Percentiles rank a stretch among this genome's conserved stretches.
phyloP scores from a whole-genome alignment of 176 grass and related monocot species.

The Phoenix dactylifera region DNA sequence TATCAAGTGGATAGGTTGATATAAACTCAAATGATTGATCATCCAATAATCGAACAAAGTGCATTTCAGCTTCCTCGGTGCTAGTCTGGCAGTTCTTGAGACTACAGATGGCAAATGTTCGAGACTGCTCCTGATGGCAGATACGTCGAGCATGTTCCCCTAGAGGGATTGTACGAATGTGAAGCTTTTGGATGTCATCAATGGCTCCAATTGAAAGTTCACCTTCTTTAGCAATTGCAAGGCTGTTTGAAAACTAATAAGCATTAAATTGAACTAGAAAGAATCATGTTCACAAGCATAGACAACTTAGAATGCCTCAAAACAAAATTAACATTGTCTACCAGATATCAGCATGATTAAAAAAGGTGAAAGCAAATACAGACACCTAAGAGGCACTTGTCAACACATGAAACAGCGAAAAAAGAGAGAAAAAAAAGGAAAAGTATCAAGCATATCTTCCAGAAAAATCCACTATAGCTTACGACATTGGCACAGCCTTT shows the following conservation, averaged over 20 bases:
- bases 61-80: slow-evolving; percentile 60
- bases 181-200: slow-evolving; percentile 87
- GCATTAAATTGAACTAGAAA: background rate
- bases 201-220: slow-evolving; percentile 91
- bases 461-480: no score
- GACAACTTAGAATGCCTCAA: background rate
- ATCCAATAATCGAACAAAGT: slow-evolving; percentile 74
- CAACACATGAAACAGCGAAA: no score
- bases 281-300: background rate
- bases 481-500: no score
- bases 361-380: background rate
- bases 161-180: slow-evolving; percentile 79
- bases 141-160: slow-evolving; percentile 80
- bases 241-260: slow-evolving; percentile 33
- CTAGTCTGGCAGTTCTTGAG: slow-evolving; percentile 37
- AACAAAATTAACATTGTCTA: background rate
- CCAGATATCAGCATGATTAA: background rate
- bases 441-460: no score
- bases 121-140: slow-evolving; percentile 83
- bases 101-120: slow-evolving; percentile 72
- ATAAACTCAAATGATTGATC: slow-evolving; percentile 86
- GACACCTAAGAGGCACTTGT: no score
- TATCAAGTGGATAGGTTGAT: slow-evolving; percentile 61
- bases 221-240: slow-evolving; percentile 95
- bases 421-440: no score